These are phyloP conservation scores for Athelia psychrophila DNA, from an alignment of 1,284 basidiomycete species.

Conservation along the genomic window DNA sequence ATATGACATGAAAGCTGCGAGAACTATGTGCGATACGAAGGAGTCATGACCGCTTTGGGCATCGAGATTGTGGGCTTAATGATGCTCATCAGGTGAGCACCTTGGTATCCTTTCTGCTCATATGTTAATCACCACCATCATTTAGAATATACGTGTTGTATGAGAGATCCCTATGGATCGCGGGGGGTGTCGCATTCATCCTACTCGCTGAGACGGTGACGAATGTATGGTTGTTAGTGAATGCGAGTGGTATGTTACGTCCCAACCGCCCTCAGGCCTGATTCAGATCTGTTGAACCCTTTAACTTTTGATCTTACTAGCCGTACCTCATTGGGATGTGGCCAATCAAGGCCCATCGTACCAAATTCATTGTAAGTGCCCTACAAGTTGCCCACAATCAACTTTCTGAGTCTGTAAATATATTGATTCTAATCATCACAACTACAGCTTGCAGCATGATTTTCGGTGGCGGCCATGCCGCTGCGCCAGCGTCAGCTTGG, in stretches of 20 bases:
- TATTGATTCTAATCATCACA: no score
- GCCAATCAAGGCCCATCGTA: no score
- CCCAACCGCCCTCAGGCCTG: no score
- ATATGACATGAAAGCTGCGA: slow-evolving; percentile 30
- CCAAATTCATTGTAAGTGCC: no score
- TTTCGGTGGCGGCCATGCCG: no score
- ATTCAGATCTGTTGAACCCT: no score
- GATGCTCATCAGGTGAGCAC: slow-evolving; percentile 48
- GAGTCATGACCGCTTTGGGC: slow-evolving; percentile 41
- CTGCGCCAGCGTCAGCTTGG: slow-evolving; percentile 42
- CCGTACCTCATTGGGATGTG: no score
- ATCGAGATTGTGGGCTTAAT: slow-evolving; percentile 38
- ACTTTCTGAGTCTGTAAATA: no score
- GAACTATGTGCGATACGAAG: slow-evolving; percentile 41
- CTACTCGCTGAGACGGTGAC: slow-evolving; percentile 30
- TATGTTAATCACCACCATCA: neutral
- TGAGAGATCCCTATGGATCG: slow-evolving; percentile 15
- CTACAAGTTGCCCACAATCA: no score
- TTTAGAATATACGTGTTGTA: slow-evolving; percentile 32
- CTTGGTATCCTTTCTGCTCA: neutral
- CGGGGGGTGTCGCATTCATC: slow-evolving; percentile 21
- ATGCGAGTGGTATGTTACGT: no score
- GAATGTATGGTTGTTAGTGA: slow-evolving; percentile 38
- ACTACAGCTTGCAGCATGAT: no score
- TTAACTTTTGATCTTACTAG: no score